These are phyloP conservation scores for Picea glauca DNA, from an alignment of 75 land plant genomes.

Conservation along the genomic window DNA sequence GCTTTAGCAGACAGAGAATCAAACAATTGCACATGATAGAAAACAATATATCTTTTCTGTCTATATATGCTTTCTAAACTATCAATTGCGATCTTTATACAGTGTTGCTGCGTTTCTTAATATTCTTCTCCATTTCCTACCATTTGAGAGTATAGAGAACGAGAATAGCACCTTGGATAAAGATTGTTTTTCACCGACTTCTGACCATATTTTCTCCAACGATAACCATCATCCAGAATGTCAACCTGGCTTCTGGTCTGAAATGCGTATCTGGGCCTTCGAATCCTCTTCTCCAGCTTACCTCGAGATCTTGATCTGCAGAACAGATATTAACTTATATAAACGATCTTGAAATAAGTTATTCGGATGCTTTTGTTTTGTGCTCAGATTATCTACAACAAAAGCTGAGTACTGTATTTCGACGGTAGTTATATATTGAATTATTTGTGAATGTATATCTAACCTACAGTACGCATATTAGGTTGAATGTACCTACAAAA, in stretches of 20 bases:
- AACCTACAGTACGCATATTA: neutral
- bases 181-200: slow-evolving; percentile 70
- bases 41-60: no score
- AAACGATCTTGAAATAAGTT: neutral
- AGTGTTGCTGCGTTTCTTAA: no score
- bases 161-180: slow-evolving; percentile 55
- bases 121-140: no score
- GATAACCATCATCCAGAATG: slow-evolving; percentile 71
- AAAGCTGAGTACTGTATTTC: neutral
- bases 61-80: no score
- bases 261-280: slow-evolving; percentile 55
- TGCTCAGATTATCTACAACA: neutral
- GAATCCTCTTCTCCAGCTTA: slow-evolving; percentile 30
- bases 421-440: neutral
- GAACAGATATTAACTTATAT: neutral
- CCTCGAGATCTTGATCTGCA: slow-evolving; percentile 4
- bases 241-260: slow-evolving; percentile 75
- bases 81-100: no score
- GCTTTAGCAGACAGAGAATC: no score
- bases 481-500: no score
- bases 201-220: slow-evolving; percentile 84
- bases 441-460: neutral
- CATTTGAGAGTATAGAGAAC: neutral
- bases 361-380: neutral
- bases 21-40: no score